Base-by-base conservation (phyloP, 2,329 filamentous ascomycete species). In the Cordyceps cicadae region DNA sequence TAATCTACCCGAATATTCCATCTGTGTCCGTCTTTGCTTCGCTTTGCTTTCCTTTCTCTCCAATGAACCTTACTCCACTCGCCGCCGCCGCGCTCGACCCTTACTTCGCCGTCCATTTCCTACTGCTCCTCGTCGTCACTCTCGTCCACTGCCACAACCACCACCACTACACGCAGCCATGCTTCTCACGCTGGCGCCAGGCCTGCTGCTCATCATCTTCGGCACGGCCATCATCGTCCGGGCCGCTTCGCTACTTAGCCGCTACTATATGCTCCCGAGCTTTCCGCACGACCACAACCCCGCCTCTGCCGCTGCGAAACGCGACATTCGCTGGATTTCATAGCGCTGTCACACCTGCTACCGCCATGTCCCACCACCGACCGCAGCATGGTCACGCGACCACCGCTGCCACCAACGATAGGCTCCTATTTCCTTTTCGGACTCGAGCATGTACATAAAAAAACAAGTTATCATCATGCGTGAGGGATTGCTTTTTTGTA, bases 111-210 rank as follows among this genome's bases (percentile, higher is more conserved):
- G 19, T 54, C 32, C n/a, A 54, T 17, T 15, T 60, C 57, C 19
- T 26, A 12, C 29, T 11, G 39, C 43, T 53, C 48, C 34, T 43
- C 56, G 9, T 39, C n/a, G 29, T 19, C 6, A 39, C 51, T 19
- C 26, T 45, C 41, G 12, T 29, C 26, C 41, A 15, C 39, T 17
- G 19, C 7, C 29, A 17, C 48, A n/a, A 43, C 41, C 15, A 43
- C 15, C 48, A 17, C 46, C 32, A n/a, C n/a, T 32, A 12, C 34
- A 37, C 34, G 34, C 51, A 52, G 43, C 51, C 59, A 61, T 61
- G 59, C 59, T 61, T 26, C 59, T 61, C 59, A 61, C 53, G 46
- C 53, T 61, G 53, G 46, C 53, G n/a, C 59, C 53, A 37, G 52
- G 52, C 34, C 29, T 56, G 21, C 41, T 61, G 37, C 59, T 61